Evolutionary conservation across 2,329 filamentous ascomycete genomes (phyloP).

Genomic region (Didymella lethalis): DNA sequence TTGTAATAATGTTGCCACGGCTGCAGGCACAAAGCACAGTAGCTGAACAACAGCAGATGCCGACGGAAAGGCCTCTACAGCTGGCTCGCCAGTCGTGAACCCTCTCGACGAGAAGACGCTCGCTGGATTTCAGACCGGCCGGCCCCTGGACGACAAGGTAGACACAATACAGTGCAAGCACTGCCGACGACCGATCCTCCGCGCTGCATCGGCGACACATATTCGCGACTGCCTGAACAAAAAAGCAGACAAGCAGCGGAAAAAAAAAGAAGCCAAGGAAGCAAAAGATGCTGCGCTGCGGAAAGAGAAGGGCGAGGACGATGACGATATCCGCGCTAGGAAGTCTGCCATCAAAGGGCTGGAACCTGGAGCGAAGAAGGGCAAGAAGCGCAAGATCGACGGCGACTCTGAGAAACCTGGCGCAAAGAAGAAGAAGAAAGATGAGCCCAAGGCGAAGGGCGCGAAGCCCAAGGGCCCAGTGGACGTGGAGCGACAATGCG

Average conservation of each 20-base stretch:
- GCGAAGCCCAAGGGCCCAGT: slow-evolving; percentile 91
- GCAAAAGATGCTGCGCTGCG: slow-evolving; percentile 59
- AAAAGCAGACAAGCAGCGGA: slow-evolving; percentile 73
- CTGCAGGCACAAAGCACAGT: background rate
- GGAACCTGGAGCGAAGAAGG: slow-evolving; percentile 52
- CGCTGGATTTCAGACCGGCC: slow-evolving; percentile 81
- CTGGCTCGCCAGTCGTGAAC: slow-evolving; percentile 54
- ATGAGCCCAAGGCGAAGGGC: slow-evolving; percentile 83
- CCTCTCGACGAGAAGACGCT: slow-evolving; percentile 78
- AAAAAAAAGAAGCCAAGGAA: slow-evolving; percentile 70
- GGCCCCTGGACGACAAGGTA: slow-evolving; percentile 79
- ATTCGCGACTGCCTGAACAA: slow-evolving; percentile 83
- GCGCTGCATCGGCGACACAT: slow-evolving; percentile 77
- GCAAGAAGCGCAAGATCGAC: slow-evolving; percentile 59
- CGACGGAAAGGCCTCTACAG: slow-evolving; percentile 37
- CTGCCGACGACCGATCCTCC: slow-evolving; percentile 88
- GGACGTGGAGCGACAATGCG: slow-evolving; percentile 92
- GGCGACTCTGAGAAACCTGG: slow-evolving; percentile 81
- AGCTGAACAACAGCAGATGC: slow-evolving; percentile 24
- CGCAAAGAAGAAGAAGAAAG: slow-evolving; percentile 88
- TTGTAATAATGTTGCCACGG: slow-evolving; percentile 1
- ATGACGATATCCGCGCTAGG: slow-evolving; percentile 51
- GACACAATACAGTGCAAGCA: slow-evolving; percentile 87
- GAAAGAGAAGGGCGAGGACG: slow-evolving; percentile 56
- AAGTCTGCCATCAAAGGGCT: slow-evolving; percentile 54